A percentile compares a stretch with the other conserved stretches of the same genome.
phyloP scores from a whole-genome alignment of 2,329 filamentous ascomycete genomes.

The Sordariomycetes sp. region DNA sequence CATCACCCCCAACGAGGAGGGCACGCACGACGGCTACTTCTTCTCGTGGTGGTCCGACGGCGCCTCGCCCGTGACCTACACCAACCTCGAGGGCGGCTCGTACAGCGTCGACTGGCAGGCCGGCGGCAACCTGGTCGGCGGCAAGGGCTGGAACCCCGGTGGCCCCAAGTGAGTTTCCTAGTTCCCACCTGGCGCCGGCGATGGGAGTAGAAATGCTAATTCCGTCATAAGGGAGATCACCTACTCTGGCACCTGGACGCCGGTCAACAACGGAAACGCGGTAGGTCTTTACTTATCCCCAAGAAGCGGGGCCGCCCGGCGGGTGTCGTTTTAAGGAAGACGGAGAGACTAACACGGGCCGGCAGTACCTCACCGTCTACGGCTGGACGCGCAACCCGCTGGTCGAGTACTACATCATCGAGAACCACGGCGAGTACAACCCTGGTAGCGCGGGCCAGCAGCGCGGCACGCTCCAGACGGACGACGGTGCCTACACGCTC shows the following conservation, averaged over 20 bases:
- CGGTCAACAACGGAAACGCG: slow-evolving; percentile 15
- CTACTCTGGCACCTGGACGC: slow-evolving; percentile 18
- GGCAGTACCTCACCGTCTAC: slow-evolving; percentile 23
- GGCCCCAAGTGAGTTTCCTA: slow-evolving; percentile 25
- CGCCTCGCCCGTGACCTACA: slow-evolving; percentile 30
- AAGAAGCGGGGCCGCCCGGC: no score
- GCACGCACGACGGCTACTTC: slow-evolving; percentile 29
- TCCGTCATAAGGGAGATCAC: slow-evolving; percentile 12
- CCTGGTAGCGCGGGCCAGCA: slow-evolving; percentile 19
- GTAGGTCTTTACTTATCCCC: not conserved
- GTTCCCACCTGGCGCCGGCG: not conserved
- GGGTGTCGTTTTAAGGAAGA: not conserved
- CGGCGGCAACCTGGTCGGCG: slow-evolving; percentile 42
- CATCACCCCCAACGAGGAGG: slow-evolving; percentile 22
- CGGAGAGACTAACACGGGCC: not conserved
- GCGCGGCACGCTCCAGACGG: slow-evolving; percentile 22
- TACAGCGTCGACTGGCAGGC: slow-evolving; percentile 34
- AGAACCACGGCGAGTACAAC: slow-evolving; percentile 25
- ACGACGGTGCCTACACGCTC: slow-evolving; percentile 26
- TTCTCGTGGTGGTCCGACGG: slow-evolving; percentile 39
- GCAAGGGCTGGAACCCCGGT: slow-evolving; percentile 48
- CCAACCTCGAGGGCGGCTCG: slow-evolving; percentile 27
- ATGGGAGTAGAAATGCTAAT: not conserved
- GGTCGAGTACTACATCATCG: slow-evolving; percentile 26
- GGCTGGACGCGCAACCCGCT: slow-evolving; percentile 25